Conservation (phyloP, 1,139 yeast species). For the Hansenula lynferdii region DNA sequence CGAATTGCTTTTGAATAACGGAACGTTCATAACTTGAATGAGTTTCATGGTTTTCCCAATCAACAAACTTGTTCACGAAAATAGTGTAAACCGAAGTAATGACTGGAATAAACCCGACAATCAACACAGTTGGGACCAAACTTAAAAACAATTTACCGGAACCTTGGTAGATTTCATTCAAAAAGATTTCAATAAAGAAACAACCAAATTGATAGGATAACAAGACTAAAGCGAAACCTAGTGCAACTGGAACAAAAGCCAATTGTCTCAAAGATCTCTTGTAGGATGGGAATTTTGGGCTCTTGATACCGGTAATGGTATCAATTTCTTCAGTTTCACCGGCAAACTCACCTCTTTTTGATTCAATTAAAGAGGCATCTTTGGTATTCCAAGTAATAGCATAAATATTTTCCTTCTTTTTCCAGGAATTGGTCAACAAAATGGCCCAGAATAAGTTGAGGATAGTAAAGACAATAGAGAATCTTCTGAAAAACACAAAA, state of each 20-base stretch:
- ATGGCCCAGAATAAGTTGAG: constrained; percentile 59
- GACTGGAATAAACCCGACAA: constrained; percentile 66
- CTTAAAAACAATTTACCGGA: constrained; percentile 60
- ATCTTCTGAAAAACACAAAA: constrained; percentile 39
- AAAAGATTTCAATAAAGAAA: constrained; percentile 75
- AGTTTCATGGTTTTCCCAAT: constrained; percentile 75
- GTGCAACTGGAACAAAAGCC: constrained; percentile 64
- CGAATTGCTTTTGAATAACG: constrained; percentile 63
- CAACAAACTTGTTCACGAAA: constrained; percentile 44
- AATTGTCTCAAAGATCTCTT: constrained; percentile 49
- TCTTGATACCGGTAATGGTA: constrained; percentile 28
- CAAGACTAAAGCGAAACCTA: constrained; percentile 49
- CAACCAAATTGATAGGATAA: constrained; percentile 65
- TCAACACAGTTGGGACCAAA: constrained; percentile 69
- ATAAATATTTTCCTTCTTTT: constrained; percentile 44
- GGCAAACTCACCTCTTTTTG: constrained; percentile 41
- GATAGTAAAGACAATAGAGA: constrained; percentile 52
- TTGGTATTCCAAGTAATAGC: constrained; percentile 61
- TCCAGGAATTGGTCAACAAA: constrained; percentile 57
- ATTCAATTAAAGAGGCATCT: constrained; percentile 47
- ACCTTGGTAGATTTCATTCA: constrained; percentile 82
- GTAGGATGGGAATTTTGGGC: constrained; percentile 35
- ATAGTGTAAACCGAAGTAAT: constrained; percentile 55
- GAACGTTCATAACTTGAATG: constrained; percentile 51
- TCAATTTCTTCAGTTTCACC: constrained; percentile 32